These are phyloP conservation scores for Heterobasidion irregulare DNA, from an alignment of 1,284 basidiomycete species.

Conservation along the genomic window DNA sequence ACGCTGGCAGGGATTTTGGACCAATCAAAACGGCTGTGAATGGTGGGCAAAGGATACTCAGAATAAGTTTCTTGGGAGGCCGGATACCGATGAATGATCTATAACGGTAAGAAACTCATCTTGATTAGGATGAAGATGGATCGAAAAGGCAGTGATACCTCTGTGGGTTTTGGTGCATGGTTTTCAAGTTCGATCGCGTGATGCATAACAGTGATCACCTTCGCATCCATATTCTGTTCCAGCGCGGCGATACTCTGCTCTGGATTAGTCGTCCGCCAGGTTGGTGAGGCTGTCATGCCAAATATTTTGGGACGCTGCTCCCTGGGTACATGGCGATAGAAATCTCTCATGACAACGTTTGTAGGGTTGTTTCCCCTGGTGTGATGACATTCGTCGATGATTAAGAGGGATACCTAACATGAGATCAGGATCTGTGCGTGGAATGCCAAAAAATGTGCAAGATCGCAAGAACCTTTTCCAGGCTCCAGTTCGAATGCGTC, in stretches of 20 bases:
- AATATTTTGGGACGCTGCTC: slow-evolving; percentile 68
- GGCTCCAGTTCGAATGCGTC: slow-evolving; percentile 70
- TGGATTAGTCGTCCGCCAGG: slow-evolving; percentile 68
- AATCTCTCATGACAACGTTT: slow-evolving; percentile 69
- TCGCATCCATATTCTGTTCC: slow-evolving; percentile 64
- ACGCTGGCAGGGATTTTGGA: slow-evolving; percentile 26
- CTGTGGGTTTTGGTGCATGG: slow-evolving; percentile 55
- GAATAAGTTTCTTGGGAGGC: slow-evolving; percentile 37
- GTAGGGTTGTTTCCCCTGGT: slow-evolving; percentile 75
- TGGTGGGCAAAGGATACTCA: slow-evolving; percentile 42
- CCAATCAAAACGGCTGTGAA: slow-evolving; percentile 46
- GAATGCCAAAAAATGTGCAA: not conserved
- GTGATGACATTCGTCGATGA: slow-evolving; percentile 83
- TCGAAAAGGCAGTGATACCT: slow-evolving; percentile 32
- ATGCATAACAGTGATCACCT: slow-evolving; percentile 63
- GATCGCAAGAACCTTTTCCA: slow-evolving; percentile 38
- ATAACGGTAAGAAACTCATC: not conserved
- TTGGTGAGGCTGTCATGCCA: slow-evolving; percentile 82
- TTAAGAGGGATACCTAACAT: slow-evolving; percentile 58
- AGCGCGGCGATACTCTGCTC: slow-evolving; percentile 49
- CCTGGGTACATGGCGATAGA: slow-evolving; percentile 45
- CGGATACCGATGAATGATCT: slow-evolving; percentile 55
- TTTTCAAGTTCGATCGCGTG: slow-evolving; percentile 54
- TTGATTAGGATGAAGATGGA: not conserved
- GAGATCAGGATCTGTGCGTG: not conserved